These are phyloP conservation scores for Coemansia sp. DNA, from an alignment of 192 early-diverging fungal species.

Conservation along the genomic window DNA sequence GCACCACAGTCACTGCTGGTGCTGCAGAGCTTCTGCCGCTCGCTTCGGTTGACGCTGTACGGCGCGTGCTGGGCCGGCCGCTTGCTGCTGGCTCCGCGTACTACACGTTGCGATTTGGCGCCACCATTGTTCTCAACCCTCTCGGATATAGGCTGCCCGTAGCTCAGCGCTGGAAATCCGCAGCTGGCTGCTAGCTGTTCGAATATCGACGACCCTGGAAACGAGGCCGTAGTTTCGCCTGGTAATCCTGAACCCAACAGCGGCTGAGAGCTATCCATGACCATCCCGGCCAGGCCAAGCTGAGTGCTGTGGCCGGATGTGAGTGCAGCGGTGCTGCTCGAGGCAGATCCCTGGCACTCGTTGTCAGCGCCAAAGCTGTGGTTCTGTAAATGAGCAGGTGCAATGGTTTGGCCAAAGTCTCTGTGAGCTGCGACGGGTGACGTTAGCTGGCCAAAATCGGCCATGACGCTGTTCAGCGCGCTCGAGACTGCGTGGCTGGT, in stretches of 20 bases:
- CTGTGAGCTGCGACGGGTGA: background rate
- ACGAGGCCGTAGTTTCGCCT: background rate
- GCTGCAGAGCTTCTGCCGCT: conserved; percentile 10
- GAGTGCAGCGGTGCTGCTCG: background rate
- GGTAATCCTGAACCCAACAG: background rate
- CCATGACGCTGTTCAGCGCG: background rate
- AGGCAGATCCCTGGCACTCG: background rate
- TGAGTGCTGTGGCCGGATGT: conserved; percentile 8
- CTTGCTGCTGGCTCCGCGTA: conserved; percentile 22
- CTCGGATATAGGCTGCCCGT: background rate
- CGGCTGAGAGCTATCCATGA: conserved; percentile 8
- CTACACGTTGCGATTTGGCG: conserved; percentile 22
- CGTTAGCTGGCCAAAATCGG: background rate
- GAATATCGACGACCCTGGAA: conserved; percentile 7
- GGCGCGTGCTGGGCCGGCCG: conserved; percentile 21
- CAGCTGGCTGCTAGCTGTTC: conserved; percentile 25
- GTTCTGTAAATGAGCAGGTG: background rate
- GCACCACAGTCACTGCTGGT: conserved; percentile 13
- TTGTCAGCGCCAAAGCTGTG: background rate
- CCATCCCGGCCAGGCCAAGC: conserved; percentile 41
- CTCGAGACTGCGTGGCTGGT: background rate
- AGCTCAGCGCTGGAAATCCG: conserved; percentile 8
- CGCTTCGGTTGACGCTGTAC: conserved; percentile 21
- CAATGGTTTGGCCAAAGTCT: background rate
- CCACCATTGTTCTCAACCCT: conserved; percentile 2